Evolutionary conservation across 2,329 filamentous ascomycete genomes (phyloP).

Genomic region (Metarhizium rileyi): DNA sequence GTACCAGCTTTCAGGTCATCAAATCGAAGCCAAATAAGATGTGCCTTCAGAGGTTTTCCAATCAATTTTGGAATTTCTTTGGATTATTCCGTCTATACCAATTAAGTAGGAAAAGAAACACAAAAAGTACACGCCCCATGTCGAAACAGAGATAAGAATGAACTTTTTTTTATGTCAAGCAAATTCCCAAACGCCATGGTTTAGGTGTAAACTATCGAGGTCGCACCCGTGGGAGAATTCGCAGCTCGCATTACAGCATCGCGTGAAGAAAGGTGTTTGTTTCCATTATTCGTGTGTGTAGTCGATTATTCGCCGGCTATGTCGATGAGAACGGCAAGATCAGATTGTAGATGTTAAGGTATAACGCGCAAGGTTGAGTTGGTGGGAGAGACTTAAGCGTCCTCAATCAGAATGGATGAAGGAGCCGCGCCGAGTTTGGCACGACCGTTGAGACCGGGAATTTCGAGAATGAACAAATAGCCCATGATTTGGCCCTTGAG

Average conservation of each 20-base stretch:
- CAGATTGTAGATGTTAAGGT: background rate
- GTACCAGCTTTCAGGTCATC: too few relatives aligned
- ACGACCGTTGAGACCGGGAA: conserved; percentile 84
- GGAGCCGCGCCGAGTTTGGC: conserved; percentile 74
- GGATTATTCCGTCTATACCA: conserved; percentile 2
- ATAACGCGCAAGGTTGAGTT: background rate
- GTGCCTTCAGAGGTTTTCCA: background rate
- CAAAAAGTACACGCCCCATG: background rate
- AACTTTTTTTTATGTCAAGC: conserved; percentile 1
- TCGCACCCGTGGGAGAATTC: background rate
- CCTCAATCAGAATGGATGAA: conserved; percentile 70
- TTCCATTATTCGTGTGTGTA: background rate
- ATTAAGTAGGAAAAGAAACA: background rate
- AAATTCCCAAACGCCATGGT: background rate
- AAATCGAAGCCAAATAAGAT: background rate
- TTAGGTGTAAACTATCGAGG: background rate
- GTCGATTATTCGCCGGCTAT: background rate
- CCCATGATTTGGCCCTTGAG: conserved; percentile 79
- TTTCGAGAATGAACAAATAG: conserved; percentile 92
- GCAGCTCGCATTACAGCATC: background rate
- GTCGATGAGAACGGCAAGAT: background rate
- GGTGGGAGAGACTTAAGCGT: conserved; percentile 21
- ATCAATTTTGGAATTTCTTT: background rate
- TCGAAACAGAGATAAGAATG: background rate
- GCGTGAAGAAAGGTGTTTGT: background rate